Evolutionary conservation across 352 stramenopile genomes (phyloP), one percentile per base, ranked within the genome.

Genomic region (Phytophthora multivora): DNA sequence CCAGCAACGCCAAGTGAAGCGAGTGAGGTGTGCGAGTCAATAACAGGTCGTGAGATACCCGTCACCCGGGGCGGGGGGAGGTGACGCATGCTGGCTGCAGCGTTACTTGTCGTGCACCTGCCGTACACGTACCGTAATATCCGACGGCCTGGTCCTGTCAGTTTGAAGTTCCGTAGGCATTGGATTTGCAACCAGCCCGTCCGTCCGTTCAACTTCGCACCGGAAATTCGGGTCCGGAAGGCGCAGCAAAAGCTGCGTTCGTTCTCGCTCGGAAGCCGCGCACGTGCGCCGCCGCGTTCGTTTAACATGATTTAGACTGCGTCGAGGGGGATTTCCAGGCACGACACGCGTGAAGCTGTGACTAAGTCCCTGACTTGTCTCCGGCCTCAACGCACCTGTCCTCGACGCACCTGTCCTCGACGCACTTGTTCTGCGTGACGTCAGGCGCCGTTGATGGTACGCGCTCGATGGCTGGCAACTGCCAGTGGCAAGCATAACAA

Each of bases 121-220:
- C 26, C 49, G 56, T 62, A 62, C 28, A 33, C 45, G 11, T 59
- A 47, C 26, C 49, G 56, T 62, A 62, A 62, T 62, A 62, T 43
- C n/a, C 49, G 51, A 13, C 31, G 33, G 33, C 57, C 57, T 61
- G 46, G 42, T 49, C 45, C 59, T 50, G 36, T 55, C 51, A 63
- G 31, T 43, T 68, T 69, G 60, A 69, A 69, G 52, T 63, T 63
- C 38, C 45, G 54, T 33, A 47, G 26, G 42, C 57, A 36, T 5
- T 36, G 36, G 55, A 63, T 63, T 63, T 63, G 55, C 56, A 64
- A 63, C 49, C 19, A 62, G 50, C 23, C 42, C 26, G 51, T 59
- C 33, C 41, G 30, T 61, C 26, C 26, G 13, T 19, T 62, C 54
- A 63, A 55, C 46, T 59, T 64, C 56, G 56, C 48, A 64, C 46